Conservation (phyloP, 345 rosid genomes). For the Syzygium jambos region DNA sequence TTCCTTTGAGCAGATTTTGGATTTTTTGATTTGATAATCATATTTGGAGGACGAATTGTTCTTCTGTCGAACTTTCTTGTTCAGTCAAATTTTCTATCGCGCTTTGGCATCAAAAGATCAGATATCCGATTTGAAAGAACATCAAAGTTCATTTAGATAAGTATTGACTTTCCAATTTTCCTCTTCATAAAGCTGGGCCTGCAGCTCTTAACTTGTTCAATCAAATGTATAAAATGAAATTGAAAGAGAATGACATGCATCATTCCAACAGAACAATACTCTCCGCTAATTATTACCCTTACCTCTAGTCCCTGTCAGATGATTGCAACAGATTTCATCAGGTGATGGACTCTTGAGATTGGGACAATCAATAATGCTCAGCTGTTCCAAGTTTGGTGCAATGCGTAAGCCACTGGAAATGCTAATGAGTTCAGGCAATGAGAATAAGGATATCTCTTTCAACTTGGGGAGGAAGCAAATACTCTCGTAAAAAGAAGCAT, state of each 20-base stretch:
- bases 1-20: too few species aligned
- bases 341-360: too few species aligned
- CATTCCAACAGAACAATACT: neutral
- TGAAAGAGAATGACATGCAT: neutral
- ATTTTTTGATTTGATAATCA: too few species aligned
- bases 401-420: neutral
- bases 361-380: neutral
- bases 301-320: neutral
- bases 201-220: neutral
- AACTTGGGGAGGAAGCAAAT: neutral
- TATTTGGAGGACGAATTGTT: too few species aligned
- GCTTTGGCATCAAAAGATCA: too few species aligned
- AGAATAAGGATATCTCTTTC: neutral
- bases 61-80: too few species aligned
- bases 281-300: neutral
- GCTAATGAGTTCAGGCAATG: constrained; percentile 2
- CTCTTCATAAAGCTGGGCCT: too few species aligned
- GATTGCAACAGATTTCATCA: neutral
- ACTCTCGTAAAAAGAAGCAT: neutral
- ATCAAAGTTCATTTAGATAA: too few species aligned
- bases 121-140: too few species aligned
- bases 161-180: too few species aligned
- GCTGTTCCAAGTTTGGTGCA: neutral
- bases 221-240: neutral
- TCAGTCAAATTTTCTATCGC: too few species aligned